Evolutionary conservation across 176 grass and related monocot species (phyloP).

Genomic region (Bonia amplexicaulis): DNA sequence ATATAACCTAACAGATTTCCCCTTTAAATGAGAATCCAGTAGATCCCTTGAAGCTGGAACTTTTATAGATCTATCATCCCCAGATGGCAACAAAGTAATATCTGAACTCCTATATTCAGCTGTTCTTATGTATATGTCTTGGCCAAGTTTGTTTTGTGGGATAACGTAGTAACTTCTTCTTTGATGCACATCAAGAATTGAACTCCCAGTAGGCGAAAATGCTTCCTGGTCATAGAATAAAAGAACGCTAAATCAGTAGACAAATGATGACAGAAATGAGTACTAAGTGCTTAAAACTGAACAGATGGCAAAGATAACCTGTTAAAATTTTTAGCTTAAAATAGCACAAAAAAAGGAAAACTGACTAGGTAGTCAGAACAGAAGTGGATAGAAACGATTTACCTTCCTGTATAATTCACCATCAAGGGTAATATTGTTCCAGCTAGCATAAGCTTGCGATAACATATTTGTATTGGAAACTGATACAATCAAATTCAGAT

Average conservation of each 20-base stretch:
- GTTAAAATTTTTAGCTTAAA: neutral
- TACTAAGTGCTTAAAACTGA: slow-evolving; percentile 25
- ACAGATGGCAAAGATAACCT: neutral
- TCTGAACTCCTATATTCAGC: slow-evolving; percentile 51
- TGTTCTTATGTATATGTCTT: slow-evolving; percentile 80
- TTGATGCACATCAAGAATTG: slow-evolving; percentile 78
- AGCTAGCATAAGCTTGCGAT: slow-evolving; percentile 96
- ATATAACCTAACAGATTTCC: slow-evolving; percentile 35
- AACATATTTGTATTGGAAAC: slow-evolving; percentile 95
- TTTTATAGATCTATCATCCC: slow-evolving; percentile 74
- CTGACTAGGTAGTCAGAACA: neutral
- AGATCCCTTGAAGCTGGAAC: slow-evolving; percentile 77
- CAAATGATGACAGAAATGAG: slow-evolving; percentile 10
- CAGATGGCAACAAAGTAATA: slow-evolving; percentile 76
- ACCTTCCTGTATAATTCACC: slow-evolving; percentile 74
- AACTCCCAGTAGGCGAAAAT: slow-evolving; percentile 47
- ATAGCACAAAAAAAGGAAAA: neutral
- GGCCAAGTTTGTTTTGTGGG: slow-evolving; percentile 91
- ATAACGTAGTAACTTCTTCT: slow-evolving; percentile 75
- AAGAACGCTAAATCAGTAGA: slow-evolving; percentile 14
- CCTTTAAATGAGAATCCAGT: slow-evolving; percentile 65
- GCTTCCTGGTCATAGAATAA: slow-evolving; percentile 54
- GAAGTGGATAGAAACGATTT: slow-evolving; percentile 9
- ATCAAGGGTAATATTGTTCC: slow-evolving; percentile 85
- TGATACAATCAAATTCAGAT: slow-evolving; percentile 83